phyloP scores from a whole-genome alignment of 1,139 yeast genomes.

The Pichia sp. region DNA sequence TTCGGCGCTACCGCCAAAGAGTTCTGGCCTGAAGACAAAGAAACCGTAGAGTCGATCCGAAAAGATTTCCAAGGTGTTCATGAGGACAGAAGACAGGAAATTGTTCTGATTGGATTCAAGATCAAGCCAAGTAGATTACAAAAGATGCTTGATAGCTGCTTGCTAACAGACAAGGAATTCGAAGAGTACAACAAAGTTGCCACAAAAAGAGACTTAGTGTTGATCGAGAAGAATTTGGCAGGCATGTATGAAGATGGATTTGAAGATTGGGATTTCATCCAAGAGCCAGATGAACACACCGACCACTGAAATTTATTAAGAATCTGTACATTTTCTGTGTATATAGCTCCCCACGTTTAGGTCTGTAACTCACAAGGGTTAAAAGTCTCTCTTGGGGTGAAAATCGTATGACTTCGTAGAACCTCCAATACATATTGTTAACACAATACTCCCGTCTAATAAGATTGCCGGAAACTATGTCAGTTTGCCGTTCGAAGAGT shows the following conservation, averaged over 20 bases:
- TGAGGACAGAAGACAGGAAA: constrained; percentile 44
- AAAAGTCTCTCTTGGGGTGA: no score
- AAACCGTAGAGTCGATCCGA: constrained; percentile 33
- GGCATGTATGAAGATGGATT: constrained; percentile 32
- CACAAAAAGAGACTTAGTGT: constrained; percentile 30
- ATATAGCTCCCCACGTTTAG: neutral
- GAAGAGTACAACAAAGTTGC: constrained; percentile 31
- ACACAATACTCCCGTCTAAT: no score
- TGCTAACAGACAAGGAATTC: constrained; percentile 38
- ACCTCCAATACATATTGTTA: no score
- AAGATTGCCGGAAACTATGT: no score
- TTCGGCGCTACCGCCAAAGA: constrained; percentile 39
- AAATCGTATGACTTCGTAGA: no score
- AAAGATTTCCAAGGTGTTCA: constrained; percentile 37
- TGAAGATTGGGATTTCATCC: constrained; percentile 30
- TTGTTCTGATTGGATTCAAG: constrained; percentile 43
- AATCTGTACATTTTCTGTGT: neutral
- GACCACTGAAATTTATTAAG: neutral
- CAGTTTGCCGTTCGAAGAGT: no score
- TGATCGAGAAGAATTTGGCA: constrained; percentile 34
- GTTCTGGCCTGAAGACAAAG: constrained; percentile 29
- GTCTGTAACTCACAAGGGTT: no score
- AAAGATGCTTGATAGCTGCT: constrained; percentile 35
- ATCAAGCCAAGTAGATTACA: constrained; percentile 32
- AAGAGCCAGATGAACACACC: constrained; percentile 13